Evolutionary conservation across 2,329 filamentous ascomycete species (phyloP).

Genomic region (Aspergillus texensis): DNA sequence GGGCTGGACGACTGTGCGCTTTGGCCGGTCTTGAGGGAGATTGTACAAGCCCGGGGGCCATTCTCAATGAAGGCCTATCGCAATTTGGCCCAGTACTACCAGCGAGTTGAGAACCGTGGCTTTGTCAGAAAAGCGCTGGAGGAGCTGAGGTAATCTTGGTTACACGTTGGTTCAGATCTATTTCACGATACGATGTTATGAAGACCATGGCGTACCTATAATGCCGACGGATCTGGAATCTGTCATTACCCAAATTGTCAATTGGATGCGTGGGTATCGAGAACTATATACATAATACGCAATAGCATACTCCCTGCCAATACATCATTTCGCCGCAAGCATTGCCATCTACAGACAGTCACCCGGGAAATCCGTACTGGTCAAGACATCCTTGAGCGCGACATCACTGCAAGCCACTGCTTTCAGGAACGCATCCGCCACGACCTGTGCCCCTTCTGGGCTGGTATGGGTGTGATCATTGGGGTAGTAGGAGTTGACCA

Average conservation of each 20-base stretch:
- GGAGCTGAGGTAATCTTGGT: slow-evolving; percentile 11
- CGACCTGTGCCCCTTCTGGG: slow-evolving; percentile 57
- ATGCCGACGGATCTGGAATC: background rate
- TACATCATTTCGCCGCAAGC: background rate
- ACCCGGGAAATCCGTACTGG: slow-evolving; percentile 29
- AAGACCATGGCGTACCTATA: slow-evolving; percentile 2
- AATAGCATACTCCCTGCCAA: background rate
- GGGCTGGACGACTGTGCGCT: slow-evolving; percentile 48
- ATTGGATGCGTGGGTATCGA: slow-evolving; percentile 2
- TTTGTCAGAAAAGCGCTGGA: slow-evolving; percentile 39
- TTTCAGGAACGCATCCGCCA: slow-evolving; percentile 62
- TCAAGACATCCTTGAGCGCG: slow-evolving; percentile 43
- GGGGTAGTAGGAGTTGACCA: slow-evolving; percentile 59
- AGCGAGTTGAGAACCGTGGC: slow-evolving; percentile 40
- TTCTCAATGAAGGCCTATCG: slow-evolving; percentile 32
- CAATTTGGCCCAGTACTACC: slow-evolving; percentile 40
- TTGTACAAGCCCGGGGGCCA: slow-evolving; percentile 30
- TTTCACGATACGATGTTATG: slow-evolving; percentile 2
- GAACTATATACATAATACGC: slow-evolving; percentile 6
- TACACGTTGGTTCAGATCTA: background rate
- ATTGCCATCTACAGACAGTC: slow-evolving; percentile 27
- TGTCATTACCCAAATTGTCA: slow-evolving; percentile 1
- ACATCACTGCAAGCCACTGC: slow-evolving; percentile 55
- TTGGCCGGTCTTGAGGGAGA: slow-evolving; percentile 46
- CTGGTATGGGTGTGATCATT: slow-evolving; percentile 67